A percentile compares a stretch with the other conserved stretches of the same genome.
These are phyloP conservation scores for Hanseniaspora valbyensis DNA, from an alignment of 805 yeast species.

Conservation along the genomic window DNA sequence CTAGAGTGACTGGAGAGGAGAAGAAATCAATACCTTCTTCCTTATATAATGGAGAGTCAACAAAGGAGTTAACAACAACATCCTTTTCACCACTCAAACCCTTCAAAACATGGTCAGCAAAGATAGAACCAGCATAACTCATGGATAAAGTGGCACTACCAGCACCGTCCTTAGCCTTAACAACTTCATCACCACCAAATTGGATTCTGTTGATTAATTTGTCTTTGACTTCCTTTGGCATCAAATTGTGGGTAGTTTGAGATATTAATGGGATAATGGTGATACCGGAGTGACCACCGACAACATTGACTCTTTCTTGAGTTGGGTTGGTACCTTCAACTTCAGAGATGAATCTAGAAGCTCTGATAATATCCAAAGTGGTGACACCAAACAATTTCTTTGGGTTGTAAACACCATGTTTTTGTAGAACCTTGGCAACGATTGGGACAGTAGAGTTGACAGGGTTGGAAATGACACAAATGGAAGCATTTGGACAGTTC, in stretches of 20 bases:
- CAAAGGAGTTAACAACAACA: slow-evolving; percentile 57
- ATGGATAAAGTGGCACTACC: slow-evolving; percentile 88
- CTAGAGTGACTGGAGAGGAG: slow-evolving; percentile 88
- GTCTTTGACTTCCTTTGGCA: slow-evolving; percentile 56
- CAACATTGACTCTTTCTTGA: slow-evolving; percentile 69
- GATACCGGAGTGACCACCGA: slow-evolving; percentile 96
- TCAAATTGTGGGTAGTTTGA: slow-evolving; percentile 60
- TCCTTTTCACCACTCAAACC: slow-evolving; percentile 56
- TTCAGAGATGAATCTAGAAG: slow-evolving; percentile 69
- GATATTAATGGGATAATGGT: slow-evolving; percentile 90
- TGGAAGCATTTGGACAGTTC: slow-evolving; percentile 70
- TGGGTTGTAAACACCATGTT: slow-evolving; percentile 80
- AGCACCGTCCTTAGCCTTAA: slow-evolving; percentile 85
- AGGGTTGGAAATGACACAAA: slow-evolving; percentile 82
- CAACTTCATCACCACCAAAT: slow-evolving; percentile 94
- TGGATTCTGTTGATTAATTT: slow-evolving; percentile 76
- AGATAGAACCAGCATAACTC: slow-evolving; percentile 84
- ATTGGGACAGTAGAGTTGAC: slow-evolving; percentile 96
- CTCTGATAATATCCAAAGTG: slow-evolving; percentile 82
- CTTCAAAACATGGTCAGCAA: slow-evolving; percentile 52
- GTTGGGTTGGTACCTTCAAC: slow-evolving; percentile 50
- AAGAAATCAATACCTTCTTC: slow-evolving; percentile 91
- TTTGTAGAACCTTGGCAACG: slow-evolving; percentile 83
- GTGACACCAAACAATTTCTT: slow-evolving; percentile 91
- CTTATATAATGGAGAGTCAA: slow-evolving; percentile 73